Percentiles rank a stretch among this genome's conserved stretches.
phyloP scores from a whole-genome alignment of 768 basidiomycete genomes.

The Suillus americanus region DNA sequence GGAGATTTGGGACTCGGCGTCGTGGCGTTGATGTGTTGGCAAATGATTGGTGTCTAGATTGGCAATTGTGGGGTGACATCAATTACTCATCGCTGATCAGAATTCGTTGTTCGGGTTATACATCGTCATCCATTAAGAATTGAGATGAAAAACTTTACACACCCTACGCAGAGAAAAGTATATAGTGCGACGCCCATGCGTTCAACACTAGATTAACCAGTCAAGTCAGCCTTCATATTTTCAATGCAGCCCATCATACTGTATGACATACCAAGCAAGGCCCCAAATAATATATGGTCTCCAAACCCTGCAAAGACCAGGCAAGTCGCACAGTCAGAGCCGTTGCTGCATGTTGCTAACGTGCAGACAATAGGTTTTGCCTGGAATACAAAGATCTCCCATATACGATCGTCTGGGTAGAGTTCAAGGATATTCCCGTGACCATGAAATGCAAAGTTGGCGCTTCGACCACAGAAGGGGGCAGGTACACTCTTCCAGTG shows the following conservation, averaged over 20 bases:
- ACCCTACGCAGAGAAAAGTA: neutral
- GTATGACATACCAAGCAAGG: constrained; percentile 39
- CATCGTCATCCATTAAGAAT: neutral
- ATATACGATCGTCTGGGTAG: constrained; percentile 50
- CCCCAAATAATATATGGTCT: constrained; percentile 27
- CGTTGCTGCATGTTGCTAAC: neutral
- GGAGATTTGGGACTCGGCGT: neutral
- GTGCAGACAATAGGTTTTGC: constrained; percentile 19
- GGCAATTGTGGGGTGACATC: neutral
- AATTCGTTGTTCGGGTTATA: neutral
- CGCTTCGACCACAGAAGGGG: constrained; percentile 12
- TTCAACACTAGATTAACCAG: neutral
- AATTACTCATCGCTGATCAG: neutral
- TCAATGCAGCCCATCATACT: constrained; percentile 28
- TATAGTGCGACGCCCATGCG: neutral
- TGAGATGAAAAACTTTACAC: neutral
- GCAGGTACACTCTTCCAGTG: constrained; percentile 10
- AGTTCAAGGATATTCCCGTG: constrained; percentile 45
- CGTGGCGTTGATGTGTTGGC: neutral
- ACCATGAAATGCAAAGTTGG: constrained; percentile 36
- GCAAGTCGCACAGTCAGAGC: constrained; percentile 12
- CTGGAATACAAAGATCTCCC: constrained; percentile 36
- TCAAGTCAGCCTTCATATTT: neutral
- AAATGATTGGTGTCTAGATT: neutral
- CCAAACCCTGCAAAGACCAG: constrained; percentile 36